Percentiles rank a stretch among this genome's conserved stretches.
phyloP scores from a whole-genome alignment of 495 filamentous ascomycete genomes.

The Cercophora samala region DNA sequence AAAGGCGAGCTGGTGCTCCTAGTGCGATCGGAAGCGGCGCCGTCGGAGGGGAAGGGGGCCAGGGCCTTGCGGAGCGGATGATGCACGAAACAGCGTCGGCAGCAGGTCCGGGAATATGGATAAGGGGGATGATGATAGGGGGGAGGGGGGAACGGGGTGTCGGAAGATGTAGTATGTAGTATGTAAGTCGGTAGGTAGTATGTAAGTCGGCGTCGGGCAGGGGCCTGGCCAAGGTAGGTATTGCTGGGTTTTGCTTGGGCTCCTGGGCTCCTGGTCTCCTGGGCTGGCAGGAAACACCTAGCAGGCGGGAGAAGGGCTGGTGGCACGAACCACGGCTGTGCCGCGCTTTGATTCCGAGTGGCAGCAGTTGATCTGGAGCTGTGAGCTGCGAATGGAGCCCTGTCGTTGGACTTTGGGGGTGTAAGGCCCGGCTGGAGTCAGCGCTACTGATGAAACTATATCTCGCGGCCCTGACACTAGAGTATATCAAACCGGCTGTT shows the following conservation, averaged over 20 bases:
- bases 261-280: constrained; percentile 8
- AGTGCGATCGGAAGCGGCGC: constrained; percentile 33
- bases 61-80: constrained; percentile 33
- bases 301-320: constrained; percentile 24
- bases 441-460: not conserved
- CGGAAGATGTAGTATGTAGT: constrained; percentile 26
- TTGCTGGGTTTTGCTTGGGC: constrained; percentile 14
- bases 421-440: not conserved
- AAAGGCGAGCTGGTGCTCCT: constrained; percentile 15
- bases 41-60: constrained; percentile 21
- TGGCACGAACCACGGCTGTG: constrained; percentile 33
- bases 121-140: constrained; percentile 1
- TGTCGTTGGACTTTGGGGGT: no score
- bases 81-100: constrained; percentile 34
- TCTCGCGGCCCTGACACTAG: constrained; percentile 2
- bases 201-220: constrained; percentile 21
- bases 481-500: not conserved
- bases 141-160: constrained; percentile 18
- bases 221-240: constrained; percentile 5
- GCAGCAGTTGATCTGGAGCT: constrained; percentile 7
- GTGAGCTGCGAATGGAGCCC: not conserved
- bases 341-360: constrained; percentile 21
- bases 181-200: constrained; percentile 21
- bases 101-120: constrained; percentile 30
- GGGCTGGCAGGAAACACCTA: constrained; percentile 10